Evolutionary conservation across 1,139 yeast species (phyloP), one percentile per base, ranked within the genome.

Genomic region (Candida freyschussii): DNA sequence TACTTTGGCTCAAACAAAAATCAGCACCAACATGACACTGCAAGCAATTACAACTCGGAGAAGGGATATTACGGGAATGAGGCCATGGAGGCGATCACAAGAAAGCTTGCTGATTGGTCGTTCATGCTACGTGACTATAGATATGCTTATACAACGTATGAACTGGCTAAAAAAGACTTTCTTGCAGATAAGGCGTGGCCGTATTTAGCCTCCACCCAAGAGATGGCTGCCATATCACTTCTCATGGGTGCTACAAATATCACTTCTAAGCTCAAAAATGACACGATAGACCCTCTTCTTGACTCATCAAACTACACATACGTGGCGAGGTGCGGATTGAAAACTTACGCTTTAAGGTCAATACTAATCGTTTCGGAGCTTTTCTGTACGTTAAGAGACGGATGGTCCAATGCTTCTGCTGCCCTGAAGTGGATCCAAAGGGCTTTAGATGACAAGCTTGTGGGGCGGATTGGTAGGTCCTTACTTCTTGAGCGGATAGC

Each of bases 61-160:
- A 68, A 66, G 20, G 73, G 72, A 22, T 74, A 63, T 40, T 84
- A 83, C 53, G 62, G 69, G 34, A 72, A 72, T 30, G 60, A 75
- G 2, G 67, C 89, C 0, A 73, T 82, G 0, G 96, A 87, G 50
- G 85, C 86, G 47, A 69, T 75, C 29, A 67, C 87, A 21, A 64
- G 97, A 32, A 82, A 83, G 51, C 62, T 91, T 26, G 97, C 95
- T 0, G 98, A 91, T 56, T 86, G 95, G 86, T 78, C 91, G 7
- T 74, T 91, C 48, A 84, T 91, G 75, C 62, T 89, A 16, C 75
- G 89, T 28, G 96, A 91, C 59, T 91, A 83, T 64, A 80, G 80
- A 53, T 79, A 78, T 43, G 93, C 97, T 7, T 81, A 83, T 52
- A 68, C 84, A 2, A 80, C 89, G 1, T 91, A 91, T 55, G 97